Conservation (phyloP, 2,329 filamentous ascomycete genomes). For the Esteya vermicola region DNA sequence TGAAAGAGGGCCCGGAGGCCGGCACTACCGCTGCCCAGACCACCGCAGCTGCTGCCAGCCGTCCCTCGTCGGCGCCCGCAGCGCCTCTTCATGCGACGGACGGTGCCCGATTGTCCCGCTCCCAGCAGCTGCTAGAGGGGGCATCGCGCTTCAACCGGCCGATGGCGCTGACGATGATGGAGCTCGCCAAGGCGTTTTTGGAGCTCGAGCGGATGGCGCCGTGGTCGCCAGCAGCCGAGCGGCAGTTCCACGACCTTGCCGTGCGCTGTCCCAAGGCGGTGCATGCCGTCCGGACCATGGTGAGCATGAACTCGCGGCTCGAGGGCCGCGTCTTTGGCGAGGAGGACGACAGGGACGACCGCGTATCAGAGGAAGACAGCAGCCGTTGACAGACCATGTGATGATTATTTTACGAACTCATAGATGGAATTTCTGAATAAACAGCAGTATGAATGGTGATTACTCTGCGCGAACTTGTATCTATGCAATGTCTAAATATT, state of each 20-base stretch:
- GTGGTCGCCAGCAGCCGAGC: constrained; percentile 33
- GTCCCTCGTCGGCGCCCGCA: background rate
- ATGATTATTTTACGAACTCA: no score
- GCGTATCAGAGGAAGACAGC: no score
- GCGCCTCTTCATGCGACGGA: background rate
- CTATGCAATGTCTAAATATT: no score
- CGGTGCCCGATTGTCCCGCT: constrained; percentile 3
- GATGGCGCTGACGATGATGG: constrained; percentile 29
- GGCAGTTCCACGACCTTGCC: constrained; percentile 23
- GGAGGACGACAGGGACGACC: background rate
- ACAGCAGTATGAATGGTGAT: no score
- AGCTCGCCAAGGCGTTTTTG: constrained; percentile 34
- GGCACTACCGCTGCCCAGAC: no score
- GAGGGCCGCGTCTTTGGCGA: constrained; percentile 12
- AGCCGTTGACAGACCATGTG: no score
- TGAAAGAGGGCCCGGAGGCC: no score
- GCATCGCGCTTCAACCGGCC: constrained; percentile 24
- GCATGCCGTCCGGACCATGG: constrained; percentile 21
- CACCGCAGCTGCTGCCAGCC: no score
- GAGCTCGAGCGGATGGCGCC: constrained; percentile 31
- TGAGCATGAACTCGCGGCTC: constrained; percentile 11
- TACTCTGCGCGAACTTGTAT: no score
- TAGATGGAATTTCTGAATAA: no score
- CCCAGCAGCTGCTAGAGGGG: constrained; percentile 21
- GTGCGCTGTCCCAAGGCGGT: constrained; percentile 24